A percentile compares a stretch with the other conserved stretches of the same genome.
Conservation (phyloP, 2,329 filamentous ascomycete genomes). For the Pseudofabraea citricarpa region DNA sequence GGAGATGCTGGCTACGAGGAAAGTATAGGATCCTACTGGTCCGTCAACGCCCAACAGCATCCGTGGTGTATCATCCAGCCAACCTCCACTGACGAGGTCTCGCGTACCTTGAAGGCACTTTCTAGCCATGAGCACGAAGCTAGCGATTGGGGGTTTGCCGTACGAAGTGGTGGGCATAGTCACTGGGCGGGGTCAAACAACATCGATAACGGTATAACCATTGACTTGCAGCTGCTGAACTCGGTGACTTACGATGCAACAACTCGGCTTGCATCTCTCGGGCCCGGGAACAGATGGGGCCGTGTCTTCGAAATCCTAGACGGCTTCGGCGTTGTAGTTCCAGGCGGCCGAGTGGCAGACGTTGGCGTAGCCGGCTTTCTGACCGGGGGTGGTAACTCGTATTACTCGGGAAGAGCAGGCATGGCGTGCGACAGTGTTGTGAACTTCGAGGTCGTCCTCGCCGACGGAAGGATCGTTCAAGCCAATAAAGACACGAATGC, state of each 20-base stretch:
- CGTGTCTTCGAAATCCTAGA: background rate
- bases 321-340: background rate
- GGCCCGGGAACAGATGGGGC: background rate
- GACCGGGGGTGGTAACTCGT: slow-evolving; percentile 31
- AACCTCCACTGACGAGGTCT: too few relatives aligned
- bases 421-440: slow-evolving; percentile 44
- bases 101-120: too few relatives aligned
- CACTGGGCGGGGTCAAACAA: background rate
- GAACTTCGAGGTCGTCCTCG: slow-evolving; percentile 46
- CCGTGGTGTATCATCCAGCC: too few relatives aligned
- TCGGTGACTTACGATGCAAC: background rate
- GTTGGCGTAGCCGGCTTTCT: background rate
- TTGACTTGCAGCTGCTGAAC: background rate
- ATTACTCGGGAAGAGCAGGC: slow-evolving; percentile 35
- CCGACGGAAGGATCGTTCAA: slow-evolving; percentile 40
- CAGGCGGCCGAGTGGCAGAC: too few relatives aligned
- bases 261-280: background rate
- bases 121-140: too few relatives aligned
- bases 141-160: too few relatives aligned
- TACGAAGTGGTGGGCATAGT: background rate
- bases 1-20: too few relatives aligned
- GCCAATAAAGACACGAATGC: slow-evolving; percentile 36
- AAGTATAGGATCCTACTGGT: too few relatives aligned
- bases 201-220: background rate
- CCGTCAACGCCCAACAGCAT: too few relatives aligned